Evolutionary conservation across 1,284 basidiomycete genomes (phyloP).

Genomic region (Rhodotorula sp.): DNA sequence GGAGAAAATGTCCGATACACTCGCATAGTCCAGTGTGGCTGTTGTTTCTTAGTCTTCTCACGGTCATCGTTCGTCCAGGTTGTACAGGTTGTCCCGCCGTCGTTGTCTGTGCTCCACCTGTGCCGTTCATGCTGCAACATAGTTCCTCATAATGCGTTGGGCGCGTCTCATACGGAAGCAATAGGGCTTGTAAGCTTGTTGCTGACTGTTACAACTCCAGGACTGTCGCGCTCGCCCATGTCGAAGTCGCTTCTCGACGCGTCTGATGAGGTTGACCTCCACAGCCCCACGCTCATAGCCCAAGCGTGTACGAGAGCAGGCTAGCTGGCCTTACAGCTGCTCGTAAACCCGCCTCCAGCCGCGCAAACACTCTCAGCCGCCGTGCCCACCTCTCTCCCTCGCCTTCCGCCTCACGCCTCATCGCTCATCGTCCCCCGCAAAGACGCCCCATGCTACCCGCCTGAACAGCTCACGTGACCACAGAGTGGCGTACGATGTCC

Average conservation of each 20-base stretch:
- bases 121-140: background rate
- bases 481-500: conserved; percentile 42
- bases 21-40: background rate
- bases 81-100: no score
- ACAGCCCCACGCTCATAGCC: no score
- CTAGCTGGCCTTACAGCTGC: no score
- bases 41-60: background rate
- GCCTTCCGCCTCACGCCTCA: background rate
- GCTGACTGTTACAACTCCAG: no score
- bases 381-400: background rate
- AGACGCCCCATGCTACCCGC: background rate
- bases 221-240: no score
- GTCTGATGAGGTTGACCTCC: no score
- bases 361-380: background rate
- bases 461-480: background rate
- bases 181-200: no score
- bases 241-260: no score
- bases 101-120: no score
- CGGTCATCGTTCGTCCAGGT: background rate
- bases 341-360: background rate
- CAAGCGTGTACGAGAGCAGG: no score
- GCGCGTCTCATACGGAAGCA: no score
- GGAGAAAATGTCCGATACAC: background rate
- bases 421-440: background rate
- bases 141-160: no score